phyloP scores from a whole-genome alignment of 2,329 filamentous ascomycete species.

The Colletotrichum simmondsii region DNA sequence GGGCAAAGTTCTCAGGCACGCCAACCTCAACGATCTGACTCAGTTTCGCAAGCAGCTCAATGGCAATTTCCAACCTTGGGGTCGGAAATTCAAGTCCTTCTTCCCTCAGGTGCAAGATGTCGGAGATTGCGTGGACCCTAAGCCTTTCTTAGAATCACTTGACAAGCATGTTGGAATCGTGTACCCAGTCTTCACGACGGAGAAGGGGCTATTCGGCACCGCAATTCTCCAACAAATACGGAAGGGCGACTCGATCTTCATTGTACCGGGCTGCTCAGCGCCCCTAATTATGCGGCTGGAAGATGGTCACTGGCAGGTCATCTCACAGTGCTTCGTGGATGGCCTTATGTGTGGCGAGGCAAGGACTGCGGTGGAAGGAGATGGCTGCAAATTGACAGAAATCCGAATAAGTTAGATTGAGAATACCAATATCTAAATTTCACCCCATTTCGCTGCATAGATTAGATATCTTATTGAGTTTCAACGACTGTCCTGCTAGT shows the following conservation, averaged over 20 bases:
- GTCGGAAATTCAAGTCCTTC: not conserved
- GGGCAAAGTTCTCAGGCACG: conserved; percentile 19
- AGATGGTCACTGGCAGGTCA: not conserved
- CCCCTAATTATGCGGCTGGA: conserved; percentile 11
- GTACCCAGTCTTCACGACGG: conserved; percentile 21
- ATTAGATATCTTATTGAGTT: not conserved
- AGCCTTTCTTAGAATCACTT: conserved; percentile 10
- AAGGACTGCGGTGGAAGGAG: not conserved
- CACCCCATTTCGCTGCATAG: not conserved
- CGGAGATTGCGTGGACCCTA: not conserved
- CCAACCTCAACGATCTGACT: conserved; percentile 17
- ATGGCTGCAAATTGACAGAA: not conserved
- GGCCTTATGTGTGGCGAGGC: conserved; percentile 17
- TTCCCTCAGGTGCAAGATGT: not conserved
- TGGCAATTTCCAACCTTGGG: conserved; percentile 12
- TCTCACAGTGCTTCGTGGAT: conserved; percentile 24
- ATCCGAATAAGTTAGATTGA: not conserved
- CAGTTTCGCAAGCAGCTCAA: conserved; percentile 14
- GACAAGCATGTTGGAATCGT: conserved; percentile 24
- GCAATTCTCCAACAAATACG: conserved; percentile 5
- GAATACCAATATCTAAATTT: not conserved
- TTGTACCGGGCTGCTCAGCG: conserved; percentile 17
- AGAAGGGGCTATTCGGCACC: conserved; percentile 4
- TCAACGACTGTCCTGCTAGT: not conserved
- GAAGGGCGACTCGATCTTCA: conserved; percentile 15